Conservation (phyloP, 2,329 filamentous ascomycete species). For the Diaporthe destruens region DNA sequence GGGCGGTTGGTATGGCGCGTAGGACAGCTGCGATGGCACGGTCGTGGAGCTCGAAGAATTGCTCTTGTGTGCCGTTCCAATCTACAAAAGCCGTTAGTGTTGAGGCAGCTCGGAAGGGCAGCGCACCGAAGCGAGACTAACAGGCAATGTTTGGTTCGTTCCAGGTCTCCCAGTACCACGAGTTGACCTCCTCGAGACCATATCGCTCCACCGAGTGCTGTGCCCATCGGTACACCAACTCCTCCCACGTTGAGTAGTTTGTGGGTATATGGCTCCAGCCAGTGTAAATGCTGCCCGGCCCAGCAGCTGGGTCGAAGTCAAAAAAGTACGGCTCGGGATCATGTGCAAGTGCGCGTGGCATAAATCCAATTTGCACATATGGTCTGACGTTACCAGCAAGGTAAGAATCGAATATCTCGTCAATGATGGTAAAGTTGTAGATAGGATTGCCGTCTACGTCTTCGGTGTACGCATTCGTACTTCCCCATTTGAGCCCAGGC, state of each 20-base stretch:
- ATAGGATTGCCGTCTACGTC: conserved; percentile 12
- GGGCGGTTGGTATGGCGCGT: conserved; percentile 26
- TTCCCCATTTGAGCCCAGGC: conserved; percentile 29
- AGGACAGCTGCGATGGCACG: conserved; percentile 32
- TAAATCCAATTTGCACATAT: conserved; percentile 24
- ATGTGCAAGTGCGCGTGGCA: conserved; percentile 26
- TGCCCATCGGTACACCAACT: conserved; percentile 20
- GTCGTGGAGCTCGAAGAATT: conserved; percentile 28
- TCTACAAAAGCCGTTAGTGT: neutral
- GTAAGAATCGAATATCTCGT: conserved; percentile 29
- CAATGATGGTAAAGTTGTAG: conserved; percentile 33
- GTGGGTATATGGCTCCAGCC: conserved; percentile 27
- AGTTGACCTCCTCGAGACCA: conserved; percentile 21
- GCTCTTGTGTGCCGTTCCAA: conserved; percentile 32
- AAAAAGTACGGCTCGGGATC: conserved; percentile 31
- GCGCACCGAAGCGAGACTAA: neutral
- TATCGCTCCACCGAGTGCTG: conserved; percentile 24
- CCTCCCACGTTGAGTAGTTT: conserved; percentile 20
- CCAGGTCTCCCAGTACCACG: conserved; percentile 34
- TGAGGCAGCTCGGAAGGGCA: rapidly evolving
- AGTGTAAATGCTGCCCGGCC: conserved; percentile 31
- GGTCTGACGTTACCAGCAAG: conserved; percentile 31
- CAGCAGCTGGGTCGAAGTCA: conserved; percentile 27
- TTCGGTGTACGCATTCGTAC: conserved; percentile 33
- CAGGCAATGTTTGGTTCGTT: conserved; percentile 35